These are phyloP conservation scores for Carex littledalei DNA, from an alignment of 176 grass and related monocot genomes.

Conservation along the genomic window DNA sequence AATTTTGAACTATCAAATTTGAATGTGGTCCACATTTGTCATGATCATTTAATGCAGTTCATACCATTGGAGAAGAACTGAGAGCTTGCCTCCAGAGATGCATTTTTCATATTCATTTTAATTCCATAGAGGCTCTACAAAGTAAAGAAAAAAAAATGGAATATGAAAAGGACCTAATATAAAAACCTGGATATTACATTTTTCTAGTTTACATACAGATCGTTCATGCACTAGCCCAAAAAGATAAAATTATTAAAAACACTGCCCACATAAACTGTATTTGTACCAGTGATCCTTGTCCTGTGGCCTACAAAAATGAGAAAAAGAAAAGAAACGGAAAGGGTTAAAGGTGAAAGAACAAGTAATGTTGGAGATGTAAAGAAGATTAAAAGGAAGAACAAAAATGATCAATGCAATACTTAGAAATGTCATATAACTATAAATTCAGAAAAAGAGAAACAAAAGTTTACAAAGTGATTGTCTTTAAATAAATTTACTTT, in stretches of 20 bases:
- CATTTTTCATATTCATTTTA: neutral
- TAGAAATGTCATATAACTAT: neutral
- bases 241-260: constrained; percentile 6
- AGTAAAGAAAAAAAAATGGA: neutral
- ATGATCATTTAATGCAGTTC: neutral
- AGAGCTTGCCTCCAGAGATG: neutral
- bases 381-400: neutral
- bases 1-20: neutral
- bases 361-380: constrained; percentile 2
- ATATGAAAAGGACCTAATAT: neutral
- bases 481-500: neutral
- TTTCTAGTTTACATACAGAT: constrained; percentile 18
- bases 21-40: neutral
- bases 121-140: neutral
- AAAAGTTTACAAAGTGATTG: neutral
- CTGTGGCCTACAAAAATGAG: neutral
- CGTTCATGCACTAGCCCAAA: constrained; percentile 10
- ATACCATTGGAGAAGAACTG: neutral
- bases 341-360: neutral
- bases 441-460: neutral
- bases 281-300: neutral
- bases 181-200: neutral
- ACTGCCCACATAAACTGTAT: neutral
- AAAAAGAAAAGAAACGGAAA: neutral
- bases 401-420: neutral